Evolutionary conservation across 306 rosid genomes (phyloP).

Genomic region (Quercus robur): DNA sequence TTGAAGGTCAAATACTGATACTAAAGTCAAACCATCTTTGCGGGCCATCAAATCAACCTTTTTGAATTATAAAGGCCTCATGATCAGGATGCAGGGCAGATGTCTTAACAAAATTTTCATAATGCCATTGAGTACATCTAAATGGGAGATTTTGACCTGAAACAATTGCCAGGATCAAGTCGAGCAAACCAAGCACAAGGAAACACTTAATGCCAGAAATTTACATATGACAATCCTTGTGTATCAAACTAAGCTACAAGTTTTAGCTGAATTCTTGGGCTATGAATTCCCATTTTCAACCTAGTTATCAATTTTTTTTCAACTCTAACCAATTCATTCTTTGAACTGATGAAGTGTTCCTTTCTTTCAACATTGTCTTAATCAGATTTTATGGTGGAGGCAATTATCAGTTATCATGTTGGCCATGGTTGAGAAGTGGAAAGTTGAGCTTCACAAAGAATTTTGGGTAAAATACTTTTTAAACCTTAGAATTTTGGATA

Average conservation of each 20-base stretch:
- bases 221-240: not conserved
- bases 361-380: not conserved
- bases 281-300: not conserved
- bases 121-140: not conserved
- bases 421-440: not conserved
- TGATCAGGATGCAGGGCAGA: not conserved
- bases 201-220: not conserved
- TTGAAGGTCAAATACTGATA: not conserved
- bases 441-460: not conserved
- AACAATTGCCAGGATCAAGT: not conserved
- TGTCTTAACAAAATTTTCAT: not conserved
- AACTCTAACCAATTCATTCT: not conserved
- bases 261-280: not conserved
- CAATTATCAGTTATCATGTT: not conserved
- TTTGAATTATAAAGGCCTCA: not conserved
- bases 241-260: not conserved
- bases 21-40: not conserved
- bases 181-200: not conserved
- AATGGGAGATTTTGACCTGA: not conserved
- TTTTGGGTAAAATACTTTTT: too few species aligned
- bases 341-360: not conserved
- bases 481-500: too few species aligned
- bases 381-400: not conserved
- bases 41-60: not conserved
- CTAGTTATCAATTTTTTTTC: not conserved